phyloP scores from a whole-genome alignment of 2,329 filamentous ascomycete species.

The Curvularia sp. region DNA sequence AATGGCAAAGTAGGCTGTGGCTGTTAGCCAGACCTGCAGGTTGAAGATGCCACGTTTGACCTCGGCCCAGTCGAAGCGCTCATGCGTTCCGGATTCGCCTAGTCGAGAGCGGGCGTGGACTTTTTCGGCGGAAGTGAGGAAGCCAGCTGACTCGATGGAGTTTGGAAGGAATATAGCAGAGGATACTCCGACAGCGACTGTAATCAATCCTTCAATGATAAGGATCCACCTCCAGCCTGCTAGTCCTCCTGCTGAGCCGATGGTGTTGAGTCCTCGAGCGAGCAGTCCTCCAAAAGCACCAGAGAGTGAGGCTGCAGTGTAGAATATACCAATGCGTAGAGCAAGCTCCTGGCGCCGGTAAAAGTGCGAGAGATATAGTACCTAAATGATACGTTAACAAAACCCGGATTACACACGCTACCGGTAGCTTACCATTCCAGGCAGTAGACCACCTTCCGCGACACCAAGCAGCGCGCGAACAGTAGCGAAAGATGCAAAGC shows the following conservation, averaged over 20 bases:
- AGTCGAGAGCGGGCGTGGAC: conserved; percentile 58
- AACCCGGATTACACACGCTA: background rate
- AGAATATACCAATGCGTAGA: conserved; percentile 71
- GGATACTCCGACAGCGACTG: conserved; percentile 61
- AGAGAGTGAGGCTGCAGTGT: conserved; percentile 70
- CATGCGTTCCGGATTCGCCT: conserved; percentile 44
- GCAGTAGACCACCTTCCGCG: conserved; percentile 70
- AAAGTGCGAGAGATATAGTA: conserved; percentile 68
- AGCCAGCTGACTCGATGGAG: conserved; percentile 60
- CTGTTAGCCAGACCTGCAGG: conserved; percentile 68
- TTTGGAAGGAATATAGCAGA: conserved; percentile 65
- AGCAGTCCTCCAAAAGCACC: conserved; percentile 70
- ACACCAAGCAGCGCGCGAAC: conserved; percentile 68
- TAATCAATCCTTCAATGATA: conserved; percentile 65
- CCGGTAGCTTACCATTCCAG: conserved; percentile 65
- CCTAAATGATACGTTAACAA: conserved; percentile 17
- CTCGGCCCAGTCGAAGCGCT: conserved; percentile 67
- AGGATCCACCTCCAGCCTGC: conserved; percentile 70
- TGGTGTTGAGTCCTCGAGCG: conserved; percentile 67
- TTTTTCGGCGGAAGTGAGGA: conserved; percentile 62
- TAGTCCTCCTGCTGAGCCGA: conserved; percentile 62
- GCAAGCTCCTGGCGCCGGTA: conserved; percentile 68
- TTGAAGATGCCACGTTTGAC: conserved; percentile 68
- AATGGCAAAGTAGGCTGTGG: conserved; percentile 66
- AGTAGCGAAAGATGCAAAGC: conserved; percentile 65